Percentiles rank a stretch among this genome's conserved stretches.
Conservation (phyloP, 139 green algal species). For the Closterium sp. region DNA sequence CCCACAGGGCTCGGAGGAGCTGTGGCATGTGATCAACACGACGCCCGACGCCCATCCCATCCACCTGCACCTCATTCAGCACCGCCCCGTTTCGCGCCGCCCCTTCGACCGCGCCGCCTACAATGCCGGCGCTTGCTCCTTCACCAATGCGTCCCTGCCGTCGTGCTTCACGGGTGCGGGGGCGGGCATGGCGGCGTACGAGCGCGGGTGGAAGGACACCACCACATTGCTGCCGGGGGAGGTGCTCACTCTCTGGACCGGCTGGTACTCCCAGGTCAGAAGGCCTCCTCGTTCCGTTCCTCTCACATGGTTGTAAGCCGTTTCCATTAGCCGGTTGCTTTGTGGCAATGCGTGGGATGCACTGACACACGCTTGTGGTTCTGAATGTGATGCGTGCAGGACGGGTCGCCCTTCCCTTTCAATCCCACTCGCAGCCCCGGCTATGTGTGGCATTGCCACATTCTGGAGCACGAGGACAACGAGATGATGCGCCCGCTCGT, state of each 20-base stretch:
- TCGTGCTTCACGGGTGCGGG: background rate
- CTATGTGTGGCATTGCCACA: no score
- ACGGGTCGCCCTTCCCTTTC: no score
- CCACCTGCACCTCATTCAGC: slow-evolving; percentile 31
- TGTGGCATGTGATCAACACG: slow-evolving; percentile 32
- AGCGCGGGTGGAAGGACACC: slow-evolving; percentile 26
- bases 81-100: background rate
- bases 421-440: no score
- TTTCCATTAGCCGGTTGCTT: no score
- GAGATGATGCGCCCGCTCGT: no score
- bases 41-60: slow-evolving; percentile 19
- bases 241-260: background rate
- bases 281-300: no score
- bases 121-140: background rate
- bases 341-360: no score
- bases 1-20: slow-evolving; percentile 3
- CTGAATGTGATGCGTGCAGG: no score
- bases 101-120: slow-evolving; percentile 8
- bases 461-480: no score
- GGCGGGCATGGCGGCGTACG: background rate
- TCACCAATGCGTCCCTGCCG: slow-evolving; percentile 1
- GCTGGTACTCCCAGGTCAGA: background rate
- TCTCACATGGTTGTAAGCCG: background rate
- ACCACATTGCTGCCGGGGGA: background rate
- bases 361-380: no score